Percentiles rank a stretch among this genome's conserved stretches.
phyloP scores from a whole-genome alignment of 352 stramenopile genomes.

The Pythium dissimile region DNA sequence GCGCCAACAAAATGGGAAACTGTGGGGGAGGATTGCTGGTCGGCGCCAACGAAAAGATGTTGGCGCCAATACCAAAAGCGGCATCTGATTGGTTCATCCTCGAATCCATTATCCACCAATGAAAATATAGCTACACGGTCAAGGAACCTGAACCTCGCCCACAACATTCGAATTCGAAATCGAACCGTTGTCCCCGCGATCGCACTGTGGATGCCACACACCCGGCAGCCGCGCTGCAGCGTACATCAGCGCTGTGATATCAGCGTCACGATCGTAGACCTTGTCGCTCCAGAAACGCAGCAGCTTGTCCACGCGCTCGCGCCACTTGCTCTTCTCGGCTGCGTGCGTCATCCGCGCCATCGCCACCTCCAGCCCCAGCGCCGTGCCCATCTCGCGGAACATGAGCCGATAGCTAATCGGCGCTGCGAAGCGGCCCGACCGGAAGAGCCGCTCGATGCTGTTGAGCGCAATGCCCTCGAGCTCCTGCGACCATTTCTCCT shows the following conservation, averaged over 20 bases:
- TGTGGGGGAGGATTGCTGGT: too few relatives aligned
- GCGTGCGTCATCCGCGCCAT: not conserved
- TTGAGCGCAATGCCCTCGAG: conserved; percentile 14
- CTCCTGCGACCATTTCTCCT: conserved; percentile 16
- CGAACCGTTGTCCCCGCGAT: not conserved
- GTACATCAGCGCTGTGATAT: conserved; percentile 49
- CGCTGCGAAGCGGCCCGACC: conserved; percentile 12
- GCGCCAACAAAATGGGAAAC: not conserved
- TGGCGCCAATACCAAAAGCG: not conserved
- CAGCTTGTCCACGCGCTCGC: conserved; percentile 13
- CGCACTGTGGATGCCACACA: conserved; percentile 18
- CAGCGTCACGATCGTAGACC: conserved; percentile 30
- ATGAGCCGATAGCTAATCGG: conserved; percentile 22
- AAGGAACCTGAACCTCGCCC: not conserved
- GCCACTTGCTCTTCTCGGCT: conserved; percentile 16
- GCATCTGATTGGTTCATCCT: conserved; percentile 2
- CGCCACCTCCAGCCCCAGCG: conserved; percentile 24
- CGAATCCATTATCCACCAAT: not conserved
- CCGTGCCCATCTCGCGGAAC: conserved; percentile 35
- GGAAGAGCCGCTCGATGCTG: conserved; percentile 22
- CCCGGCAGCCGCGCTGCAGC: conserved; percentile 34
- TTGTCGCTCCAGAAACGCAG: conserved; percentile 24
- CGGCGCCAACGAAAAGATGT: not conserved
- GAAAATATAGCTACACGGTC: too few relatives aligned
- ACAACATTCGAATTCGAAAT: not conserved